Evolutionary conservation across 495 filamentous ascomycete species (phyloP).

Genomic region (Cenococcum geophilum): DNA sequence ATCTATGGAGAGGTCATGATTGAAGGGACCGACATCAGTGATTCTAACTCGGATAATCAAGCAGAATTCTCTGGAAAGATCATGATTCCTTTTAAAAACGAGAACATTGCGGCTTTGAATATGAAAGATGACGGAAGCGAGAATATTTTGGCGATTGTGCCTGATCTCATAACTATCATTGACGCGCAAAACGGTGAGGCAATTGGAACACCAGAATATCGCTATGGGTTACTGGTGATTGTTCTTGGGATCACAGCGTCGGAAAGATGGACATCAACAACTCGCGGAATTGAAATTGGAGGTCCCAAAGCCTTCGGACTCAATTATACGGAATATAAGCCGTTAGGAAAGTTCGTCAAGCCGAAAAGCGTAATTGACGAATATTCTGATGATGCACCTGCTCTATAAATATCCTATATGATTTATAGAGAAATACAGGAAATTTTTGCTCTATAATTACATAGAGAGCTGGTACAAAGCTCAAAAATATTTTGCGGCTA

Average conservation of each 20-base stretch:
- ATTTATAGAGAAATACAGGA: neutral
- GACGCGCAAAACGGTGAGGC: constrained; percentile 55
- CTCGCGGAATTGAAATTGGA: constrained; percentile 47
- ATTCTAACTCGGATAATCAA: constrained; percentile 15
- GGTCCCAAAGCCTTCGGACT: constrained; percentile 50
- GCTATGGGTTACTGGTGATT: constrained; percentile 51
- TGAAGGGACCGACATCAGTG: constrained; percentile 39
- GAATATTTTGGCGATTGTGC: constrained; percentile 51
- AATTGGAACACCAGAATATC: constrained; percentile 56
- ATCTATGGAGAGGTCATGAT: constrained; percentile 51
- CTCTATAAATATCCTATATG: neutral
- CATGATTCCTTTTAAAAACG: constrained; percentile 60
- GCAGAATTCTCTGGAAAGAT: constrained; percentile 36
- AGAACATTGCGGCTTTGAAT: constrained; percentile 53
- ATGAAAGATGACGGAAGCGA: constrained; percentile 37
- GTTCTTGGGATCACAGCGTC: constrained; percentile 45
- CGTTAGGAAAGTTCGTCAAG: constrained; percentile 46
- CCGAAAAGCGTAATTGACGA: constrained; percentile 51
- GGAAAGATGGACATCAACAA: constrained; percentile 50
- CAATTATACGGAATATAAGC: constrained; percentile 45
- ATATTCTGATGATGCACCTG: constrained; percentile 26
- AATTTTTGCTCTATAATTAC: too few relatives aligned
- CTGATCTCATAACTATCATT: constrained; percentile 56
- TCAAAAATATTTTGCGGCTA: too few relatives aligned
- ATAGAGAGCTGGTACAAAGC: too few relatives aligned